phyloP scores from a whole-genome alignment of 2,329 filamentous ascomycete species.

The Pleoardoris graminearum region DNA sequence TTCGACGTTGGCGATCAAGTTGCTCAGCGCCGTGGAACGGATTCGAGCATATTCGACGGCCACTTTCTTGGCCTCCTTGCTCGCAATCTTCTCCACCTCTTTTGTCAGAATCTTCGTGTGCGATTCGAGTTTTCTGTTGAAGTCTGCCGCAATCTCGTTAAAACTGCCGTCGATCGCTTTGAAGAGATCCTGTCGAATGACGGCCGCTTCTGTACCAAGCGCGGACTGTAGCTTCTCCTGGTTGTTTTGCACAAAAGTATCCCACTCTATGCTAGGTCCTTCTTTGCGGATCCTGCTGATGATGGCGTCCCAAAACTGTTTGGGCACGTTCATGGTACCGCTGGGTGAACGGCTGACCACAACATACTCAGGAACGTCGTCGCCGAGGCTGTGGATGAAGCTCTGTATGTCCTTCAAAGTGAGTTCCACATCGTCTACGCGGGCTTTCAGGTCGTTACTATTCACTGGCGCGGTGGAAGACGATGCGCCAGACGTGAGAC shows the following conservation, averaged over 20 bases:
- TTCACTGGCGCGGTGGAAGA: not conserved
- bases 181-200: constrained; percentile 57
- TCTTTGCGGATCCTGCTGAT: constrained; percentile 58
- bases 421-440: constrained; percentile 15
- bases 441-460: not conserved
- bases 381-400: constrained; percentile 22
- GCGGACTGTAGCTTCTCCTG: constrained; percentile 39
- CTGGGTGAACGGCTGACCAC: constrained; percentile 58
- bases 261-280: constrained; percentile 51
- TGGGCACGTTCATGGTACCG: constrained; percentile 59
- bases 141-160: constrained; percentile 19
- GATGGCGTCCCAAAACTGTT: constrained; percentile 69
- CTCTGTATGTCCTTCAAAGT: constrained; percentile 18
- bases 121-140: constrained; percentile 32
- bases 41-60: constrained; percentile 36
- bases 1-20: constrained; percentile 37
- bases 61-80: constrained; percentile 35
- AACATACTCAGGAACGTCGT: constrained; percentile 59
- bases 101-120: constrained; percentile 21
- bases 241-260: constrained; percentile 59
- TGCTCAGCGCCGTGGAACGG: constrained; percentile 36
- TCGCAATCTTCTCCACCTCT: constrained; percentile 20
- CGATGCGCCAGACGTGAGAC: not conserved
- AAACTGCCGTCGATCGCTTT: constrained; percentile 33
- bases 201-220: constrained; percentile 25